phyloP scores from a whole-genome alignment of 179 eudicot genomes.

The Corrigiola litoralis region DNA sequence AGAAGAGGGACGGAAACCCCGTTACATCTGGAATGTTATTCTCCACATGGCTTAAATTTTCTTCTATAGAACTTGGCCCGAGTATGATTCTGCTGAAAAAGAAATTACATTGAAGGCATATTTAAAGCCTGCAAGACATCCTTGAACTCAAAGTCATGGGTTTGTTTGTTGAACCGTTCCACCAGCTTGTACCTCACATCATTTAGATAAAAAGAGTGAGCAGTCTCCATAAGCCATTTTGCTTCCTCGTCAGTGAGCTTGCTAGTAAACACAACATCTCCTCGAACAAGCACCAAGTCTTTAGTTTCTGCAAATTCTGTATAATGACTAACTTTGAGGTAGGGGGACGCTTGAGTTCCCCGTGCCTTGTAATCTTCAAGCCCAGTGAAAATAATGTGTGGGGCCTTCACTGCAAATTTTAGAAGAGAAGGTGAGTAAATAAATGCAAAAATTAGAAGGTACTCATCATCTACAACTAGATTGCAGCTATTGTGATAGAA shows the following conservation, averaged over 20 bases:
- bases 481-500: neutral
- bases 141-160: slow-evolving; percentile 85
- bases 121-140: slow-evolving; percentile 76
- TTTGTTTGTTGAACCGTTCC: slow-evolving; percentile 76
- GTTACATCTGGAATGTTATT: neutral
- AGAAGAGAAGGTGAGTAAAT: neutral
- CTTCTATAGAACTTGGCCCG: neutral
- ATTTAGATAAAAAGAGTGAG: slow-evolving; percentile 78
- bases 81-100: neutral
- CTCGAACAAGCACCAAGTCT: slow-evolving; percentile 77
- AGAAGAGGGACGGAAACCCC: neutral
- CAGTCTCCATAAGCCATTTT: slow-evolving; percentile 73
- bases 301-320: slow-evolving; percentile 76
- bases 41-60: neutral
- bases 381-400: slow-evolving; percentile 81
- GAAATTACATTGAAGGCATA: slow-evolving; percentile 47
- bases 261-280: slow-evolving; percentile 79
- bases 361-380: slow-evolving; percentile 94
- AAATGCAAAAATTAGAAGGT: neutral
- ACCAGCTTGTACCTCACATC: slow-evolving; percentile 76
- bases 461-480: neutral
- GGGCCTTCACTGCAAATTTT: slow-evolving; percentile 62
- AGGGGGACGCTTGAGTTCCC: slow-evolving; percentile 95
- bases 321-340: slow-evolving; percentile 68
- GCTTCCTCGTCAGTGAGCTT: slow-evolving; percentile 80